phyloP scores from a whole-genome alignment of 257 asterid species.

The Nicotiana undulata region DNA sequence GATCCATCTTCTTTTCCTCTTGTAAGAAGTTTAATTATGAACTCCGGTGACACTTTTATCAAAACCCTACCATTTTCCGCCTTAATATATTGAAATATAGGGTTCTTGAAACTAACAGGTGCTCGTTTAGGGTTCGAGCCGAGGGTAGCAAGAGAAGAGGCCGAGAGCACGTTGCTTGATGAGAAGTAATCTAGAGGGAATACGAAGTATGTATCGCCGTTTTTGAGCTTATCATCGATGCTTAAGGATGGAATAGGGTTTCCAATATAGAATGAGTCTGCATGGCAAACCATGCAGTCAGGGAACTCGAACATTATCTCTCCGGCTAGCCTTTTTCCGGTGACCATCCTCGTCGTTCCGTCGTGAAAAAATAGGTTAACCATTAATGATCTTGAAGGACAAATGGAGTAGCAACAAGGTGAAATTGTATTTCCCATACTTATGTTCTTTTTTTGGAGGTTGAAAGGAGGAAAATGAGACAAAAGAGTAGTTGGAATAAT shows the following conservation, averaged over 20 bases:
- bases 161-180: constrained; percentile 27
- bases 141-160: constrained; percentile 36
- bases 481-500: constrained; percentile 4
- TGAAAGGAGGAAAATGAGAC: background rate
- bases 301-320: constrained; percentile 79
- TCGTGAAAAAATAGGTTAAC: constrained; percentile 37
- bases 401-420: background rate
- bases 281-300: constrained; percentile 57
- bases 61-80: constrained; percentile 52
- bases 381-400: constrained; percentile 15
- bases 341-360: constrained; percentile 36
- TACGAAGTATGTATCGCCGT: constrained; percentile 55
- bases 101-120: constrained; percentile 23
- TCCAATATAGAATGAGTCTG: constrained; percentile 75
- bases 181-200: constrained; percentile 55
- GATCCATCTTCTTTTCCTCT: background rate
- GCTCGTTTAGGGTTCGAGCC: constrained; percentile 9
- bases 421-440: background rate
- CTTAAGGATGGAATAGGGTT: constrained; percentile 52
- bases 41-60: constrained; percentile 62
- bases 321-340: constrained; percentile 51
- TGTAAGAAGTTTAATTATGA: constrained; percentile 22
- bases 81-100: constrained; percentile 47
- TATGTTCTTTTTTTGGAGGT: background rate
- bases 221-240: constrained; percentile 40